Evolutionary conservation across 2,329 filamentous ascomycete genomes (phyloP), one percentile per base, ranked within the genome.

Genomic region (Ramichloridium luteum): DNA sequence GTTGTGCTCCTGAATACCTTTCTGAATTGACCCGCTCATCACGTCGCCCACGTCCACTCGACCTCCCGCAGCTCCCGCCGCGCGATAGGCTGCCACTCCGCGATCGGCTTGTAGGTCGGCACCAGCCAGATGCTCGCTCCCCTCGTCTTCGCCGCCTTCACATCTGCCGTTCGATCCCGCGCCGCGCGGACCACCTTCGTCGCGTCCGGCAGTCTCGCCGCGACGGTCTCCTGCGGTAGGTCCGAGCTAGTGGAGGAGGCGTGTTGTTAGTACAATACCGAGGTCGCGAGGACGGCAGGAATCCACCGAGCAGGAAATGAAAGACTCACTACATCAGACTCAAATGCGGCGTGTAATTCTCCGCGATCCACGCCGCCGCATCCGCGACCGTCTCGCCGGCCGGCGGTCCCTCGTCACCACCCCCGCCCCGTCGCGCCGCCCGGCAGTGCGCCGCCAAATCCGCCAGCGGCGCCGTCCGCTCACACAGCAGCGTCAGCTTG

Each of bases 101-200:
- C 35, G 32, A 60, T 58, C 6, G 50, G 39, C 27, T 46, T 48
- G 33, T 54, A 49, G 0, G 59, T 62, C 1, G 51, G 50, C 6
- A 61, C 58, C 4, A 62, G 48, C 32, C 60, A 57, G 11, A 62
- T 45, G 28, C 37, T 40, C 3, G 56, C 59, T 3, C 58, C 57
- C n/a, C n/a, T n/a, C n/a, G n/a, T n/a, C 23, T 32, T 37, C 13
- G 39, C 32, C 3, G 37, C 33, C 1, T 22, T 47, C 28, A 8
- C 46, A 12, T 22, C 31, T 2, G 33, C 32, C 11, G 26, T 12
- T 43, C 26, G 40, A 28, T 16, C 43, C 48, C 13, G 28, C 11
- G 33, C 40, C 16, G 41, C 25, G 5, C 37, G 30, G 4, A 49
- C 51, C 27, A 46, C 36, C 11, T 47, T 44, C 37, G 9, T 36